Evolutionary conservation across 2,329 filamentous ascomycete genomes (phyloP).

Genomic region (Trematosphaeria pertusa): DNA sequence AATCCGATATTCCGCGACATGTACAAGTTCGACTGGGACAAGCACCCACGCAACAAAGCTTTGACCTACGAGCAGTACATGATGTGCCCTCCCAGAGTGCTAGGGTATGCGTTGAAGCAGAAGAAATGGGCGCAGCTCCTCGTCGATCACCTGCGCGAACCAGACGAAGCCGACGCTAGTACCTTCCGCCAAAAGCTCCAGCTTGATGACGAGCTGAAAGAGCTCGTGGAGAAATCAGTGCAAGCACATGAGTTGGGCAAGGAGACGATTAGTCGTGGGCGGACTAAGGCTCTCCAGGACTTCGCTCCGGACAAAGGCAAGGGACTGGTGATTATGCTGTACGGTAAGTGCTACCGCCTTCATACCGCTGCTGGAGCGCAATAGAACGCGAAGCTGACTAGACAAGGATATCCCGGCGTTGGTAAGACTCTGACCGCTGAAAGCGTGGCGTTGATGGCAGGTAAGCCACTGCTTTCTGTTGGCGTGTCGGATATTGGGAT

Average conservation of each 20-base stretch:
- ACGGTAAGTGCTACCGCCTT: conserved; percentile 41
- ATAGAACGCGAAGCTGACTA: neutral
- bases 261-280: conserved; percentile 43
- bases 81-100: conserved; percentile 52
- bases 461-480: conserved; percentile 46
- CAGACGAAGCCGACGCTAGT: conserved; percentile 3
- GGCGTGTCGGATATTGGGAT: conserved; percentile 57
- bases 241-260: conserved; percentile 3
- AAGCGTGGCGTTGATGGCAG: neutral
- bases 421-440: conserved; percentile 54
- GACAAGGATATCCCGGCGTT: conserved; percentile 52
- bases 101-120: conserved; percentile 14
- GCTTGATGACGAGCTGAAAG: conserved; percentile 8
- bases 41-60: neutral
- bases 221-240: conserved; percentile 2
- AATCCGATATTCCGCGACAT: conserved; percentile 46
- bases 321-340: conserved; percentile 9
- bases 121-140: conserved; percentile 12
- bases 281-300: conserved; percentile 56
- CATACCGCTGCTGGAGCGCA: too few species aligned
- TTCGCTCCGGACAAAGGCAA: conserved; percentile 53
- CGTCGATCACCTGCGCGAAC: conserved; percentile 1
- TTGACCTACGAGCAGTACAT: conserved; percentile 25
- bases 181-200: conserved; percentile 6
- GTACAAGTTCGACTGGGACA: conserved; percentile 42